Conservation (phyloP, 2,329 filamentous ascomycete species). For the Ceratocystis papillata region DNA sequence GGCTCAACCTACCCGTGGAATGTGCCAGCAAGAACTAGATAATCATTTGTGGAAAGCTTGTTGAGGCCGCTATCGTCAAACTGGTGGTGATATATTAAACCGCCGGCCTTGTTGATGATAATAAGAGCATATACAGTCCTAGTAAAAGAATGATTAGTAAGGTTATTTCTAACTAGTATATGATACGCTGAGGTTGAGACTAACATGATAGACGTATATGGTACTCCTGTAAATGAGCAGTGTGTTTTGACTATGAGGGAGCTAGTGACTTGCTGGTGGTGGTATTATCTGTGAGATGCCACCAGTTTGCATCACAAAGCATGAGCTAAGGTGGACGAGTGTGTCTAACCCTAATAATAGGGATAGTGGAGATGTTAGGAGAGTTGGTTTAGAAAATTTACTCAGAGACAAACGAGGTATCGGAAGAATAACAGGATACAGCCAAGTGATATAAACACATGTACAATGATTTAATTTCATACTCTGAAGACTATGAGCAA, state of each 20-base stretch:
- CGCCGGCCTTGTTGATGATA: slow-evolving; percentile 97
- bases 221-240: neutral
- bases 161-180: neutral
- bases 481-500: neutral
- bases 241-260: neutral
- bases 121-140: slow-evolving; percentile 95
- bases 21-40: slow-evolving; percentile 89
- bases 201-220: neutral
- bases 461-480: neutral
- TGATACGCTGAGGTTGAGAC: neutral
- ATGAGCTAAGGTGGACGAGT: neutral
- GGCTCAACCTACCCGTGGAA: slow-evolving; percentile 66
- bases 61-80: slow-evolving; percentile 78
- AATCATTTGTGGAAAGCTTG: slow-evolving; percentile 89
- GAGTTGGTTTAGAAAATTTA: neutral
- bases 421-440: neutral
- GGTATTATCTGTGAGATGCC: neutral
- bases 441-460: neutral
- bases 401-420: neutral
- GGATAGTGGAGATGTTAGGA: neutral
- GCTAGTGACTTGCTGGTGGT: neutral
- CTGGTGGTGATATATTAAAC: slow-evolving; percentile 88
- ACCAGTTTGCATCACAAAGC: neutral
- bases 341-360: neutral
- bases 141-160: neutral